These are phyloP conservation scores for Geotrichum klebahnii DNA, from an alignment of 1,139 yeast genomes.

Conservation along the genomic window DNA sequence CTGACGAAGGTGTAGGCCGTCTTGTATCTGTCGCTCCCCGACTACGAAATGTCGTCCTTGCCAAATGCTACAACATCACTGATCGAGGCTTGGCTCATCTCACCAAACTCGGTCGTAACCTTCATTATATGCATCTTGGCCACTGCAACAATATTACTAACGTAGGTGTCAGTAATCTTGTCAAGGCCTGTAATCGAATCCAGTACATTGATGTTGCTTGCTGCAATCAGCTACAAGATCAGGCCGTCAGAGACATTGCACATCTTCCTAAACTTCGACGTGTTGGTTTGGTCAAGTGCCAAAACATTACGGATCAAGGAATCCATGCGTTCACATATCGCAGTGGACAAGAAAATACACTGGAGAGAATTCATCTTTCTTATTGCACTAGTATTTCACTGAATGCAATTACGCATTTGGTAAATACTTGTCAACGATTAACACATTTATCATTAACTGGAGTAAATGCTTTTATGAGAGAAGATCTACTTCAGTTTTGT, in stretches of 20 bases:
- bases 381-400: constrained; percentile 76
- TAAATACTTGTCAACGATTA: constrained; percentile 77
- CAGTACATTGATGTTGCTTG: constrained; percentile 95
- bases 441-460: constrained; percentile 94
- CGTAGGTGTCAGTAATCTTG: constrained; percentile 72
- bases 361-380: constrained; percentile 89
- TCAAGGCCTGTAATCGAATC: constrained; percentile 74
- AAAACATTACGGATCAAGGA: constrained; percentile 82
- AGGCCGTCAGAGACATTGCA: constrained; percentile 73
- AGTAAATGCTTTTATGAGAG: constrained; percentile 76
- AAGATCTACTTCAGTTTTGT: constrained; percentile 81
- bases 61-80: constrained; percentile 84
- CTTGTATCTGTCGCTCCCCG: constrained; percentile 77
- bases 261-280: constrained; percentile 76
- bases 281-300: constrained; percentile 90
- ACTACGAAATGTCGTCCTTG: constrained; percentile 78
- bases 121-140: constrained; percentile 89
- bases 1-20: constrained; percentile 73
- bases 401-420: constrained; percentile 46
- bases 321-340: constrained; percentile 71
- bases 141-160: constrained; percentile 92
- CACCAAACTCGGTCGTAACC: constrained; percentile 68
- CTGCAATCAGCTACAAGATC: constrained; percentile 83
- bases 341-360: constrained; percentile 59
- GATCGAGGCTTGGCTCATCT: constrained; percentile 75